Conservation (phyloP, 768 basidiomycete species). For the Xerocomellus intermedius region DNA sequence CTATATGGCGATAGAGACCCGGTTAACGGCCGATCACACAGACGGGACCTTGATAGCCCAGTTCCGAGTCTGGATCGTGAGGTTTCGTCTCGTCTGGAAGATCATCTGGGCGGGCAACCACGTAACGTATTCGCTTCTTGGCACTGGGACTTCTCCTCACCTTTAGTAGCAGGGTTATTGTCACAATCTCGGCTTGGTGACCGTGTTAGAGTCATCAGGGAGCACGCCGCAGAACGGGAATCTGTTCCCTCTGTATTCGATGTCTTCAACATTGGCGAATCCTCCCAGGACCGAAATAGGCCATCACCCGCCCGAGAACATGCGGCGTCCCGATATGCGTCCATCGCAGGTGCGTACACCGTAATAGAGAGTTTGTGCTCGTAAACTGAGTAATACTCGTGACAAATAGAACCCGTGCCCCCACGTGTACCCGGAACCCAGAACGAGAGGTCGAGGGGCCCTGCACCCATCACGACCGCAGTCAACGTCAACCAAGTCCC, state of each 20-base stretch:
- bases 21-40: neutral
- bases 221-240: slow-evolving; percentile 22
- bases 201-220: slow-evolving; percentile 20
- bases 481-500: slow-evolving; percentile 1
- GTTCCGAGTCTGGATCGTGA: slow-evolving; percentile 3
- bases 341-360: slow-evolving; percentile 13
- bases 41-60: slow-evolving; percentile 6
- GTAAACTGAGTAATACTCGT: slow-evolving; percentile 1
- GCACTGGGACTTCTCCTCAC: neutral
- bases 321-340: slow-evolving; percentile 6
- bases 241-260: slow-evolving; percentile 28
- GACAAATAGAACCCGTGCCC: slow-evolving; percentile 15
- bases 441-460: slow-evolving; percentile 16
- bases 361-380: neutral
- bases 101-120: slow-evolving; percentile 6
- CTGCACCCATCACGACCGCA: slow-evolving; percentile 9
- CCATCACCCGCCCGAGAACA: slow-evolving; percentile 10
- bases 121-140: slow-evolving; percentile 6
- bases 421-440: slow-evolving; percentile 14
- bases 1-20: neutral
- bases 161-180: neutral
- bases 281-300: slow-evolving; percentile 19
- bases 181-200: slow-evolving; percentile 9
- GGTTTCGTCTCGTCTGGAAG: slow-evolving; percentile 4
- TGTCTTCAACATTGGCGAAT: slow-evolving; percentile 27